Percentiles rank a stretch among this genome's conserved stretches.
phyloP scores from a whole-genome alignment of 495 filamentous ascomycete genomes.

The Lasiosphaeriaceae sp. region DNA sequence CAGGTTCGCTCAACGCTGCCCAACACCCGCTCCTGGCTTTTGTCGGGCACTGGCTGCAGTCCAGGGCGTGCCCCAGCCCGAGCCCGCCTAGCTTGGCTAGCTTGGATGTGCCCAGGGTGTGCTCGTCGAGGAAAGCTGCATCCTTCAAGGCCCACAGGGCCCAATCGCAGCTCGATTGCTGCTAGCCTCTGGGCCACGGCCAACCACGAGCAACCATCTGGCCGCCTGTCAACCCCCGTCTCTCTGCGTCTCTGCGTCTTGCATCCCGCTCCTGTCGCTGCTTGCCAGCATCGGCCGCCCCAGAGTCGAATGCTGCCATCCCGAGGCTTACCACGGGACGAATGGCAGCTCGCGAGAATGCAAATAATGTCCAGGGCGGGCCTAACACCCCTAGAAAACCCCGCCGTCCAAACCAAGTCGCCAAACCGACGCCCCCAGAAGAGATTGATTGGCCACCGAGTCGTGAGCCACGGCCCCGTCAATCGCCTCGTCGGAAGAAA shows the following conservation, averaged over 20 bases:
- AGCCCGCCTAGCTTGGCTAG: too few species aligned
- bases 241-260: background rate
- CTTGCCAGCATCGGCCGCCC: constrained; percentile 4
- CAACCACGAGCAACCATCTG: constrained; percentile 36
- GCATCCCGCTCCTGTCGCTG: constrained; percentile 10
- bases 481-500: constrained; percentile 36
- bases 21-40: constrained; percentile 1
- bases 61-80: background rate
- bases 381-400: constrained; percentile 23
- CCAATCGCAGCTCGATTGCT: constrained; percentile 31
- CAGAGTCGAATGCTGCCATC: constrained; percentile 4
- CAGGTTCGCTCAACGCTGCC: too few species aligned
- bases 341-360: constrained; percentile 36
- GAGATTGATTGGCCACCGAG: constrained; percentile 39
- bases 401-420: constrained; percentile 16
- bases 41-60: constrained; percentile 7
- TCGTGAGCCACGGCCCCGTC: constrained; percentile 31
- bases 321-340: constrained; percentile 38
- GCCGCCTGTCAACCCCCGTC: constrained; percentile 15
- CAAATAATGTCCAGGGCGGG: constrained; percentile 26
- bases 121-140: background rate
- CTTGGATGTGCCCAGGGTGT: constrained; percentile 1
- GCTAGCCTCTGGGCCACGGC: constrained; percentile 9
- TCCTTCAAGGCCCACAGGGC: constrained; percentile 10
- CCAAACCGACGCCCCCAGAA: constrained; percentile 30